These are phyloP conservation scores for Aureobasidium sp. DNA, from an alignment of 2,329 filamentous ascomycete genomes.

Conservation along the genomic window DNA sequence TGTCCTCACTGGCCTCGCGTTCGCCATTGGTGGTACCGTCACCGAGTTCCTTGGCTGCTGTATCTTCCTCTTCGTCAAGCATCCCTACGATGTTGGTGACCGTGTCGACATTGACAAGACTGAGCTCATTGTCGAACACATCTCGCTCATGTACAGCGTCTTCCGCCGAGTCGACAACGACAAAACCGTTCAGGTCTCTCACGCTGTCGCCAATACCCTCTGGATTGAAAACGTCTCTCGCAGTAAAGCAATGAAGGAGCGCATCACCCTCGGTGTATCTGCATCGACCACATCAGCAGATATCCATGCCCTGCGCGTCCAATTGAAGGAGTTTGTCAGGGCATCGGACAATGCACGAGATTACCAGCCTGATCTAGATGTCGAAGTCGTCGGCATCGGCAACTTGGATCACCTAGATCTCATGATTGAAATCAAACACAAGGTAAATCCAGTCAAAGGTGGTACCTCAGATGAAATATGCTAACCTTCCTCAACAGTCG, in stretches of 20 bases:
- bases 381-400: conserved; percentile 26
- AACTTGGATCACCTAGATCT: conserved; percentile 29
- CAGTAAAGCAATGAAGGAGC: conserved; percentile 32
- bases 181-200: conserved; percentile 29
- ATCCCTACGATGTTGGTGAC: conserved; percentile 57
- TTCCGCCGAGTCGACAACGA: conserved; percentile 27
- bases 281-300: conserved; percentile 28
- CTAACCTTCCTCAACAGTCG: conserved; percentile 21
- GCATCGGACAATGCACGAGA: conserved; percentile 31
- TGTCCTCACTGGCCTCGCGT: conserved; percentile 40
- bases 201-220: conserved; percentile 30
- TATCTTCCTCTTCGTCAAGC: conserved; percentile 94
- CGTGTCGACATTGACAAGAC: conserved; percentile 24
- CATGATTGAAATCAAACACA: conserved; percentile 29
- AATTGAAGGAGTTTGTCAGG: conserved; percentile 28
- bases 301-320: conserved; percentile 25
- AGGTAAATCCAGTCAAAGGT: conserved; percentile 17
- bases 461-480: neutral
- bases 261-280: conserved; percentile 25
- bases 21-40: conserved; percentile 79
- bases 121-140: conserved; percentile 28
- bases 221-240: conserved; percentile 34
- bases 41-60: conserved; percentile 91
- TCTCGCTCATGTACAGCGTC: conserved; percentile 29
- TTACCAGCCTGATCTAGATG: conserved; percentile 28